A percentile compares a stretch with the other conserved stretches of the same genome.
phyloP scores from a whole-genome alignment of 2,329 filamentous ascomycete species.

The Amphichorda felina region DNA sequence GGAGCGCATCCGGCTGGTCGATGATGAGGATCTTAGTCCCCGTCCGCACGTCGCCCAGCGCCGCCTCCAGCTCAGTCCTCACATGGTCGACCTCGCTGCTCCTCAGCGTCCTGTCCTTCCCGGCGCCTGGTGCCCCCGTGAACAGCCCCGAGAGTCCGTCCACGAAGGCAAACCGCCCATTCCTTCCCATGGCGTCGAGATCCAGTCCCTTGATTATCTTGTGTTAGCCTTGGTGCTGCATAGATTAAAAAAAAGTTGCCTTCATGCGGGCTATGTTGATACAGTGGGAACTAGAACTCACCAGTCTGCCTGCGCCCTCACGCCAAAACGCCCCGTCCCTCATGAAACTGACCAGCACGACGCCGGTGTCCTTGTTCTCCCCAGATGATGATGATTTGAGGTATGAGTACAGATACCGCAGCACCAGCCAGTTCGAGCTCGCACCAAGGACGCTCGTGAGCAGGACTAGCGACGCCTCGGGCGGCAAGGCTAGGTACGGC shows the following conservation, averaged over 20 bases:
- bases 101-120: conserved; percentile 13
- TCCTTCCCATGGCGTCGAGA: conserved; percentile 44
- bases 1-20: conserved; percentile 53
- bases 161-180: conserved; percentile 57
- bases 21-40: conserved; percentile 44
- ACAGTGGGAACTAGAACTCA: conserved; percentile 17
- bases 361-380: conserved; percentile 21
- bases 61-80: conserved; percentile 23
- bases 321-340: conserved; percentile 71
- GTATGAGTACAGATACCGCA: conserved; percentile 41
- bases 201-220: conserved; percentile 48
- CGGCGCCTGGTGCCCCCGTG: conserved; percentile 4
- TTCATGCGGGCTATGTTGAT: neutral
- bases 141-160: conserved; percentile 60
- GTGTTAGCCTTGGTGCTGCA: no score
- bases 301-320: conserved; percentile 55
- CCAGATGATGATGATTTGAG: conserved; percentile 13
- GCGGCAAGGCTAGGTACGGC: conserved; percentile 47
- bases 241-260: neutral
- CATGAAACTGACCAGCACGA: conserved; percentile 77
- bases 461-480: conserved; percentile 48
- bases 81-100: conserved; percentile 22
- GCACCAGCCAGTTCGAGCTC: conserved; percentile 52
- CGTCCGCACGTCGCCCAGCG: conserved; percentile 20
- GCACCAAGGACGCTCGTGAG: conserved; percentile 57